A percentile compares a stretch with the other conserved stretches of the same genome.
phyloP scores from a whole-genome alignment of 169 alveolate species.

The Plasmodium ovale region DNA sequence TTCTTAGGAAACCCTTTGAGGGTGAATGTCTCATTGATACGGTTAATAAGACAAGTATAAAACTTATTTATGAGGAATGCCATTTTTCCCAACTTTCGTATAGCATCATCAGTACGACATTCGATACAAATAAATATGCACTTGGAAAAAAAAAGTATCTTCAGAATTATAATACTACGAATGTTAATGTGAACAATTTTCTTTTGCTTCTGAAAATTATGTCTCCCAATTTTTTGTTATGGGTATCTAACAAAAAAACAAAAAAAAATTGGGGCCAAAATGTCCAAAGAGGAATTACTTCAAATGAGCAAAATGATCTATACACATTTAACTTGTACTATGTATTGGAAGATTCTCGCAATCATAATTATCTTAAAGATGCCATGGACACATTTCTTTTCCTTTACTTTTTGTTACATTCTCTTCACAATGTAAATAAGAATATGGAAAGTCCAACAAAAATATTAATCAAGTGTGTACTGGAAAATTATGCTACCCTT shows the following conservation, averaged over 20 bases:
- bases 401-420: neutral
- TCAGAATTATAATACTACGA: slow-evolving; percentile 20
- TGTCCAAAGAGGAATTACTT: neutral
- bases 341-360: slow-evolving; percentile 1
- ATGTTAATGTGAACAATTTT: slow-evolving; percentile 59
- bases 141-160: slow-evolving; percentile 11
- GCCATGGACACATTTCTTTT: slow-evolving; percentile 14
- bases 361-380: slow-evolving; percentile 27
- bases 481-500: neutral
- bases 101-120: slow-evolving; percentile 4
- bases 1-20: neutral
- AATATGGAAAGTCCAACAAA: slow-evolving; percentile 1
- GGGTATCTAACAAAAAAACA: slow-evolving; percentile 20
- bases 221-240: slow-evolving; percentile 54
- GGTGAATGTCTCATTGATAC: slow-evolving; percentile 2
- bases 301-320: neutral
- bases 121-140: slow-evolving; percentile 45
- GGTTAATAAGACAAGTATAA: slow-evolving; percentile 4
- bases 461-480: neutral
- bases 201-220: slow-evolving; percentile 60
- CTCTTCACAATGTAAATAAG: slow-evolving; percentile 3
- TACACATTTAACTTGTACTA: slow-evolving; percentile 10
- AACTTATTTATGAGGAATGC: slow-evolving; percentile 12
- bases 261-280: neutral
- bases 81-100: neutral